Base-by-base conservation (phyloP, 495 filamentous ascomycete genomes). In the Clohesyomyces aquaticus region DNA sequence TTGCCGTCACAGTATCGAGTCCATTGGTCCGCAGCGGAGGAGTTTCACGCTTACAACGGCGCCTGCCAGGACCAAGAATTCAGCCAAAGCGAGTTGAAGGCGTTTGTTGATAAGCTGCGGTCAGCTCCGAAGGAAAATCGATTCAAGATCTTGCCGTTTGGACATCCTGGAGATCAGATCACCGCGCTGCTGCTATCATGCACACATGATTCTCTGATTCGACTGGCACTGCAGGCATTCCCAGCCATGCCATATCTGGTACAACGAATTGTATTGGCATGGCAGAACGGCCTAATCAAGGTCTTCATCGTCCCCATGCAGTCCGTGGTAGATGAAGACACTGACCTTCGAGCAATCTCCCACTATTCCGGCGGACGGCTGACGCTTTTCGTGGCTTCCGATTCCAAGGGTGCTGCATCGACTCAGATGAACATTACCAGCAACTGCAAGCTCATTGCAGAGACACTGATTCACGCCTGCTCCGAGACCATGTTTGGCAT, bases 381-480 rank as follows among this genome's bases (percentile, higher is more conserved):
- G 25, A 73, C 72, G 28, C 65, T 84, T 43, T 69, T 76, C 16
- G 72, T 84, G n/a, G 72, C 76, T 28, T 73, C 81, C 12, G 75
- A 75, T 49, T 74, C 75, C 18, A 72, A 72, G 16, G 46, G 53
- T 32, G 35, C 58, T 16, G 46, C 74, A 1, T 56, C 75, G 27
- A 70, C 77, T 46, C 67, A 72, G 12, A 70, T 79, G 35, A 79
- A 81, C 61, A 72, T 81, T 27, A 76, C 72, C 32, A 75, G 75
- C 19, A 82, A 80, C 57, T 80, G 77, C 56, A 74, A 74, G 27
- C 72, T 79, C 21, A 80, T 84, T 54, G 83, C 83, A 0, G 83
- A 86, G 66, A 79, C 78, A 19, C 59, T 86, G n/a, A 61, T 85
- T 0, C 83, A 85, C 56, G 79, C 80, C 14, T 79, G 80, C 47